Evolutionary conservation across 495 filamentous ascomycete genomes (phyloP), one percentile per base, ranked within the genome.

Genomic region (Mycothermus thermophilus): DNA sequence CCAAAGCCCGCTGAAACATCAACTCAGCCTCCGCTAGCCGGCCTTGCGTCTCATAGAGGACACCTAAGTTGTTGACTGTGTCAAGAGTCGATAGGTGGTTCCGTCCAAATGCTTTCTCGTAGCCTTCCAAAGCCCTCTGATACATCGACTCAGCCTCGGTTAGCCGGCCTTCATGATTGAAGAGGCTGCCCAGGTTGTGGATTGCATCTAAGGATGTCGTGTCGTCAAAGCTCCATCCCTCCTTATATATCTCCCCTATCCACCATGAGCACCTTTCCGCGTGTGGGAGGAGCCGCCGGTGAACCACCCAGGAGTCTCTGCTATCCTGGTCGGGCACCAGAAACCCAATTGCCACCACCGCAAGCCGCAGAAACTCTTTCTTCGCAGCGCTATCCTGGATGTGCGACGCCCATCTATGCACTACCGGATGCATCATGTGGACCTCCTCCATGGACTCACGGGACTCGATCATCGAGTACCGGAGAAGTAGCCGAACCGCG

Each of bases 341-440:
- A 21, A 31, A 41, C 24, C 46, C 51, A 38, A 53, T 36, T 23
- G 54, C n/a, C n/a, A 44, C 34, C 18, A 46, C 27, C 26, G 43
- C 50, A 18, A 48, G 32, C 36, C 27, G 34, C 26, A 41, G 28
- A 13, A 51, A 32, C 19, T 33, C 32, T 40, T 24, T 32, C 30
- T 37, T 41, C 19, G 18, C 14, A 13, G 39, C 22, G 17, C 37
- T 16, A 42, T 41, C 41, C 33, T 48, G 38, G 19, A 46, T 39
- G 15, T 50, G 28, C 19, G 32, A 40, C 18, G 37, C 47, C 52
- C 43, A 59, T 44, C 48, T 50, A 41, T 61, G 46, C 20, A 57
- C 48, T 22, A 57, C 53, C 34, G 42, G 41, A 35, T 60, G 51
- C 32, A 56, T 57, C 35, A 39, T 43, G 44, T 55, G 46, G 37